A percentile compares a stretch with the other conserved stretches of the same genome.
Evolutionary conservation across 2,329 filamentous ascomycete species (phyloP).

Genomic region (Penicillium hesseltinei): DNA sequence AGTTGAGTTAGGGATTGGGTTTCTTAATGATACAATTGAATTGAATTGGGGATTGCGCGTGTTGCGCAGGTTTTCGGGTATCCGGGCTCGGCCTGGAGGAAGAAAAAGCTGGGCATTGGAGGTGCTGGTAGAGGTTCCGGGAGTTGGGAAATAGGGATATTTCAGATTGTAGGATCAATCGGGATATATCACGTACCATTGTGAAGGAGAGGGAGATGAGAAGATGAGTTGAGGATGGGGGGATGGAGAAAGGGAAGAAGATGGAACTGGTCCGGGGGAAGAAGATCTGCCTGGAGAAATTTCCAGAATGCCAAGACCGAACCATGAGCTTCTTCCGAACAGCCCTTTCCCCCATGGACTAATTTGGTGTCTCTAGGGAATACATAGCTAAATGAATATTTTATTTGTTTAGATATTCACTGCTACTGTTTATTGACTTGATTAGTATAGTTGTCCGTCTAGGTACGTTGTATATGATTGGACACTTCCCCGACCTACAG

Average conservation of each 20-base stretch:
- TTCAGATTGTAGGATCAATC: neutral
- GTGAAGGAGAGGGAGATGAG: conserved; percentile 17
- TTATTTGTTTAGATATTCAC: neutral
- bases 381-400: neutral
- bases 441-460: neutral
- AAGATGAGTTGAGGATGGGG: conserved; percentile 25
- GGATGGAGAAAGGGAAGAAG: conserved; percentile 33
- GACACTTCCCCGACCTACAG: conserved; percentile 1
- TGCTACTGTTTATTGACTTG: neutral
- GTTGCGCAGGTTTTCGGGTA: conserved; percentile 9
- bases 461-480: neutral
- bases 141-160: neutral
- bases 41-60: neutral
- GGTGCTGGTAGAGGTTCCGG: neutral
- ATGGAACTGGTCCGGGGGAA: conserved; percentile 30
- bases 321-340: conserved; percentile 30
- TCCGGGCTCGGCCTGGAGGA: conserved; percentile 6
- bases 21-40: neutral
- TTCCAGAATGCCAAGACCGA: conserved; percentile 47
- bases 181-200: conserved; percentile 23
- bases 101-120: conserved; percentile 7
- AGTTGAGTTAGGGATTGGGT: neutral
- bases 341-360: neutral
- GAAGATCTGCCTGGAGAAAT: conserved; percentile 42
- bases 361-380: neutral